Evolutionary conservation across 768 basidiomycete species (phyloP).

Genomic region (Tricholoma sp.): DNA sequence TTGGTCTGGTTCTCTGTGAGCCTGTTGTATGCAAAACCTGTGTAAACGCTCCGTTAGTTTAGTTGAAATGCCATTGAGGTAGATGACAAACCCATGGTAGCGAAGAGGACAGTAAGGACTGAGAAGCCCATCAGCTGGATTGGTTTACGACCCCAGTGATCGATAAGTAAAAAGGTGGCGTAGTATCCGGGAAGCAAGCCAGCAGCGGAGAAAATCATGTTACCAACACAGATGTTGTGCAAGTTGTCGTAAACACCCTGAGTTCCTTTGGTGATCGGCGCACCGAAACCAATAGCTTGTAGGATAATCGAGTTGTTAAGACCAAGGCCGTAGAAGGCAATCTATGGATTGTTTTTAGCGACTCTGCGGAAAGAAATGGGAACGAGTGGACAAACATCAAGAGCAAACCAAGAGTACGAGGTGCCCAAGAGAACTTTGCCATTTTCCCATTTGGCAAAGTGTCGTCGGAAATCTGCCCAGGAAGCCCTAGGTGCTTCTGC

Average conservation of each 20-base stretch:
- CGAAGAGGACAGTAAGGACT: constrained; percentile 59
- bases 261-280: constrained; percentile 27
- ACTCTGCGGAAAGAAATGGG: not conserved
- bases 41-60: not conserved
- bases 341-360: constrained; percentile 30
- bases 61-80: not conserved
- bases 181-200: constrained; percentile 85
- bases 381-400: constrained; percentile 51
- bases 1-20: constrained; percentile 37
- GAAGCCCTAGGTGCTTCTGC: constrained; percentile 65
- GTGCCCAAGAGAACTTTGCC: constrained; percentile 74
- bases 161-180: constrained; percentile 59
- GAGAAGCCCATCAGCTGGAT: constrained; percentile 78
- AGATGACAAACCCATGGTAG: constrained; percentile 55
- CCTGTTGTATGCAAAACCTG: constrained; percentile 65
- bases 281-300: constrained; percentile 68
- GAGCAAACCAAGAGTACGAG: constrained; percentile 84
- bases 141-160: constrained; percentile 76
- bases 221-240: constrained; percentile 64
- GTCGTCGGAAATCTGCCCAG: constrained; percentile 56
- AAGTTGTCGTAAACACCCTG: constrained; percentile 51
- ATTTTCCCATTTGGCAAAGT: constrained; percentile 76
- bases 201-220: constrained; percentile 68
- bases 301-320: constrained; percentile 80
- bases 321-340: constrained; percentile 87